These are phyloP conservation scores for Verticillium alfalfae DNA, from an alignment of 2,329 filamentous ascomycete genomes.

Conservation along the genomic window DNA sequence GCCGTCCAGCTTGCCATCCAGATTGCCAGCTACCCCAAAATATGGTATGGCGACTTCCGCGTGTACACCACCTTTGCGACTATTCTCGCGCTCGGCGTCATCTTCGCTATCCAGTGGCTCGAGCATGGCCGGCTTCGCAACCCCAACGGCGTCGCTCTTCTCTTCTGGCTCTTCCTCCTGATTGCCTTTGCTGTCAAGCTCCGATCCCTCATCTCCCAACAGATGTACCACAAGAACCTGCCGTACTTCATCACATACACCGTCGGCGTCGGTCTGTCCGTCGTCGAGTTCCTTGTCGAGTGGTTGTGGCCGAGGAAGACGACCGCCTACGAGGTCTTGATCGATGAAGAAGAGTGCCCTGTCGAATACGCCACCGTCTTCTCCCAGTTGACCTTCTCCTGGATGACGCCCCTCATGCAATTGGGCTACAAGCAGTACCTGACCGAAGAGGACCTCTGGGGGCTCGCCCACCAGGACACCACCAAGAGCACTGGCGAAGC, in stretches of 20 bases:
- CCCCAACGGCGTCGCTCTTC: slow-evolving; percentile 80
- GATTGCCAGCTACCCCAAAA: slow-evolving; percentile 59
- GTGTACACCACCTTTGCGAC: slow-evolving; percentile 76
- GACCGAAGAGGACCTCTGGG: slow-evolving; percentile 95
- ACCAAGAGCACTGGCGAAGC: slow-evolving; percentile 66
- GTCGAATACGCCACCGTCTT: slow-evolving; percentile 93
- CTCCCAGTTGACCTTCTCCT: slow-evolving; percentile 87
- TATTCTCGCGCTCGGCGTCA: slow-evolving; percentile 64
- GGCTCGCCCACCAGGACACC: slow-evolving; percentile 72
- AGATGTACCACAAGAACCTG: slow-evolving; percentile 59
- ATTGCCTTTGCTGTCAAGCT: slow-evolving; percentile 77
- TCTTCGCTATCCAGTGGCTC: slow-evolving; percentile 77
- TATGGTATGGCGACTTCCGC: slow-evolving; percentile 77
- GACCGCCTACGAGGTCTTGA: slow-evolving; percentile 52
- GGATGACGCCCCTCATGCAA: slow-evolving; percentile 99
- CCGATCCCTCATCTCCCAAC: slow-evolving; percentile 76
- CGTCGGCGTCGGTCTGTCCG: slow-evolving; percentile 63
- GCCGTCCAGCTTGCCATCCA: slow-evolving; percentile 71
- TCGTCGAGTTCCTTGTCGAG: slow-evolving; percentile 70
- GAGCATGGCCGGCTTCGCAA: slow-evolving; percentile 80
- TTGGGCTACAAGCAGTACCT: slow-evolving; percentile 87
- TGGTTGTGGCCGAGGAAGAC: slow-evolving; percentile 80
- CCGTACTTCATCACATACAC: slow-evolving; percentile 76
- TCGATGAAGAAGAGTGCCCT: slow-evolving; percentile 60
- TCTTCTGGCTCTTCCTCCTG: slow-evolving; percentile 87